Evolutionary conservation across 2,329 filamentous ascomycete genomes (phyloP).

Genomic region (Lasiodiplodia sp.): DNA sequence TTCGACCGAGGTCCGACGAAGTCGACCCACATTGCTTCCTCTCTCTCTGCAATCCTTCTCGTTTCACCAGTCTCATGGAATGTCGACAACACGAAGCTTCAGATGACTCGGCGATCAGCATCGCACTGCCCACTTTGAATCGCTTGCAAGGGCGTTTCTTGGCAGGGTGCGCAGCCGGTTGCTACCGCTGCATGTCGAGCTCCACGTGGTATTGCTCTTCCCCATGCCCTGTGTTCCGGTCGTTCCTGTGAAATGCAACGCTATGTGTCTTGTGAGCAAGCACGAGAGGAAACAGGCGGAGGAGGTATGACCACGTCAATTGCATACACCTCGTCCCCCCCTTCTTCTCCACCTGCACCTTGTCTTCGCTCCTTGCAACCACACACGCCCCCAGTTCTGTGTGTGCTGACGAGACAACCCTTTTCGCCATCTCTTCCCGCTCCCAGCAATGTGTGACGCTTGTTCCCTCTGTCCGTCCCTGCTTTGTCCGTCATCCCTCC

Average conservation of each 20-base stretch:
- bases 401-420: neutral
- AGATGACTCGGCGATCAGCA: neutral
- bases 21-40: neutral
- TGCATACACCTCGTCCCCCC: neutral
- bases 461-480: neutral
- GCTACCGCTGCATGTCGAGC: neutral
- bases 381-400: neutral
- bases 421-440: neutral
- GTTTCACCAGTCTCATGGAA: neutral
- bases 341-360: neutral
- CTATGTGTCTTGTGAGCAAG: neutral
- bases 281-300: neutral
- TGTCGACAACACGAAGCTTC: neutral
- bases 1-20: neutral
- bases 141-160: neutral
- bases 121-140: neutral
- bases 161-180: neutral
- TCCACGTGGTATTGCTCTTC: neutral
- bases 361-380: neutral
- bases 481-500: neutral
- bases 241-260: neutral
- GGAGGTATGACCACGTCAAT: neutral
- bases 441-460: neutral
- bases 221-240: neutral
- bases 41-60: neutral